Evolutionary conservation across 2,329 filamentous ascomycete species (phyloP).

Genomic region (Calonectria hongkongensis): DNA sequence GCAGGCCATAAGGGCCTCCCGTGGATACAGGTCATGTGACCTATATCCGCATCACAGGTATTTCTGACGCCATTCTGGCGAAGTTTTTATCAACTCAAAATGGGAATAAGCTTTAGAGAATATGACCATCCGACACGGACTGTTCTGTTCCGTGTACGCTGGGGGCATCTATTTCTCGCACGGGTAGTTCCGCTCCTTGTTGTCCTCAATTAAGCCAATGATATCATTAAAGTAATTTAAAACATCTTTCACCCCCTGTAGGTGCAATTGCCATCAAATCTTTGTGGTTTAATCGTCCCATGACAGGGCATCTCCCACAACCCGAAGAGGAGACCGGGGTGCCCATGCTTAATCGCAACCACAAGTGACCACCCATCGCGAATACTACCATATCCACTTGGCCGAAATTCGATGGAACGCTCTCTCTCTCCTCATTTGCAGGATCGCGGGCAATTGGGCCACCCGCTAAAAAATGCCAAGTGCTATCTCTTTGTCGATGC

Average conservation of each 20-base stretch:
- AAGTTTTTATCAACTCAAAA: too few relatives aligned
- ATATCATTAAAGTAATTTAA: background rate
- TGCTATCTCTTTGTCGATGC: background rate
- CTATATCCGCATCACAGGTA: too few relatives aligned
- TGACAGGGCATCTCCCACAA: slow-evolving; percentile 10
- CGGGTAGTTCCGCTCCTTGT: background rate
- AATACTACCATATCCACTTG: background rate
- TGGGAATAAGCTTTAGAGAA: too few relatives aligned
- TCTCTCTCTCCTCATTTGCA: background rate
- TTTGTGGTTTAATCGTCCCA: background rate
- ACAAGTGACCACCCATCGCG: background rate
- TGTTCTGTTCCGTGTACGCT: background rate
- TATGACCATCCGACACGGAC: background rate
- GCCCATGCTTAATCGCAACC: background rate
- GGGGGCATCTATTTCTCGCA: background rate
- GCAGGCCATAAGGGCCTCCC: too few relatives aligned
- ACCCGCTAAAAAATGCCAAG: background rate
- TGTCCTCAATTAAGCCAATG: background rate
- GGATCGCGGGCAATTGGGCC: slow-evolving; percentile 5
- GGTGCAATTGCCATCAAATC: background rate
- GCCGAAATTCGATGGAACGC: slow-evolving; percentile 15
- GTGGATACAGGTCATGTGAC: too few relatives aligned
- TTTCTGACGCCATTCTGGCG: too few relatives aligned
- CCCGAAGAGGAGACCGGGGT: background rate
- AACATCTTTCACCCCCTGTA: background rate